Percentiles rank a stretch among this genome's conserved stretches.
phyloP scores from a whole-genome alignment of 192 early-diverging fungal genomes.

The Backusella tarrabulga region DNA sequence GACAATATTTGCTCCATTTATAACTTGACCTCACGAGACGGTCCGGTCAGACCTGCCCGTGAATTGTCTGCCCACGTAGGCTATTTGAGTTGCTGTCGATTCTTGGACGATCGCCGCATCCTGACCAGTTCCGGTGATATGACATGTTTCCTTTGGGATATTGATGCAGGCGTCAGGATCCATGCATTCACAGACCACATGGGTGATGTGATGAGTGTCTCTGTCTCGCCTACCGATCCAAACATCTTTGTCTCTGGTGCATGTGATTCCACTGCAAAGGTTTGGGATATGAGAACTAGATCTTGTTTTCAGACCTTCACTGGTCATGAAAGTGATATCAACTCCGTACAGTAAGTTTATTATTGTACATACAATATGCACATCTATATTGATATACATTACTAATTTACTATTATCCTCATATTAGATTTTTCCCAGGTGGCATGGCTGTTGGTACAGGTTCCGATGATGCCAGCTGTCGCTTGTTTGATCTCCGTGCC shows the following conservation, averaged over 20 bases:
- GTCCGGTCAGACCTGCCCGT: conserved; percentile 90
- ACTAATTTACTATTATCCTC: neutral
- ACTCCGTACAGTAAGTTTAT: conserved; percentile 75
- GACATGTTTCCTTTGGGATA: conserved; percentile 99
- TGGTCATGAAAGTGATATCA: conserved; percentile 96
- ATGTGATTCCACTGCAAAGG: conserved; percentile 96
- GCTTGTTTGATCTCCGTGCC: conserved; percentile 94
- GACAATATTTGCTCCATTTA: conserved; percentile 99
- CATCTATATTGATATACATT: neutral
- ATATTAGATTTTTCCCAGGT: conserved; percentile 86
- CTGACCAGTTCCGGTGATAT: conserved; percentile 95
- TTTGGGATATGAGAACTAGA: conserved; percentile 97
- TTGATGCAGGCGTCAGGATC: conserved; percentile 95
- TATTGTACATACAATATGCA: neutral
- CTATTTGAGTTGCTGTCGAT: conserved; percentile 96
- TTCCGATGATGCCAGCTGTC: conserved; percentile 96
- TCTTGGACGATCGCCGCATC: conserved; percentile 95
- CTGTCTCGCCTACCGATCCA: conserved; percentile 84
- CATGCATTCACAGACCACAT: conserved; percentile 97
- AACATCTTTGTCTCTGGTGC: conserved; percentile 97
- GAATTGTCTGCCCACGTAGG: conserved; percentile 94
- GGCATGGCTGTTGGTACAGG: conserved; percentile 97
- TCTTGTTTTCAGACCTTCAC: conserved; percentile 97
- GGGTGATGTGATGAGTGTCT: conserved; percentile 97
- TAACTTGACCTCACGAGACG: conserved; percentile 93